Evolutionary conservation across 805 yeast genomes (phyloP), one percentile per base, ranked within the genome.

Genomic region (Zygoascus tannicola): DNA sequence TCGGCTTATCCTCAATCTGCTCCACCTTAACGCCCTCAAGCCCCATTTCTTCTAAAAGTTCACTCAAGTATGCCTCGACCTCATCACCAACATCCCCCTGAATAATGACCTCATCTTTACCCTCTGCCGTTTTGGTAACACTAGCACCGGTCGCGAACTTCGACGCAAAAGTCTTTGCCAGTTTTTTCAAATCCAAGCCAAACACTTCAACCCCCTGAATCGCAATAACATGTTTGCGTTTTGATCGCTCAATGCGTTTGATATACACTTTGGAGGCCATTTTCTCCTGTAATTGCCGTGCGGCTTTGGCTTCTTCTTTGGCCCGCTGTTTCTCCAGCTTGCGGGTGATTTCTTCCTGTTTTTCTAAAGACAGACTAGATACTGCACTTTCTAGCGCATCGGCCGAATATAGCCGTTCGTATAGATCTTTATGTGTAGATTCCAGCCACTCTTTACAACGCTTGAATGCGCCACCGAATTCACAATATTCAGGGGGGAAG

Each of bases 61-160:
- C 75, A 40, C 71, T 75, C 49, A 88, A 75, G 54, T 82, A 83
- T 4, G 68, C 82, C 59, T 84, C 94, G 22, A 87, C 92, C 56
- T 82, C 95, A 52, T 87, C 96, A 45, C 87, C 82, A 36, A 88
- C 92, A 64, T 90, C 97, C 56, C 97, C 97, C 67, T 88, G 97
- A 47, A 88, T 81, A 46, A 85, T 75, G 45, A 88, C 77, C 59
- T 88, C 97, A 50, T 90, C 96, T 61, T 83, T 85, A 66, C 88
- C 88, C 52, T 88, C 97, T 3, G 79, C 87, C 51, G 78, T 84
- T 65, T 88, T 88, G 3, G 87, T 80, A 12, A 88, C 95, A 19
- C 92, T 79, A 22, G 96, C 90, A 41, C 97, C 97, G 5, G 97
- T 88, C 12, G 97, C 97, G 59, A 90, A 88, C 63, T 84, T 86